These are phyloP conservation scores for Chytridiales sp. DNA, from an alignment of 371 early-diverging fungal genomes.

Conservation along the genomic window DNA sequence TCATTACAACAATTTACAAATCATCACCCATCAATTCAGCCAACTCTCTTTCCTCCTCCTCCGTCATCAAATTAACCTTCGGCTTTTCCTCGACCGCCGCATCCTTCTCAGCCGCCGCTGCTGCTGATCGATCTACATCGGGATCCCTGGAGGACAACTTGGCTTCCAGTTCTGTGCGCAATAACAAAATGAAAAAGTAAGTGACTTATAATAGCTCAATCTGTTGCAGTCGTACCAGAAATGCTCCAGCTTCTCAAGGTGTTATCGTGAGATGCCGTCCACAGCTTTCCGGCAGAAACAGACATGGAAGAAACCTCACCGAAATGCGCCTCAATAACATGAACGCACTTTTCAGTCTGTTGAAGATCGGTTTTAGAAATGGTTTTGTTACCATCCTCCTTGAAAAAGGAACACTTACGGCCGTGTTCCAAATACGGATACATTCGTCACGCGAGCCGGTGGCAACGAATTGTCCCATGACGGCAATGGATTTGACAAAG, in stretches of 20 bases:
- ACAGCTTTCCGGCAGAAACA: conserved; percentile 55
- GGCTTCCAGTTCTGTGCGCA: too few relatives aligned
- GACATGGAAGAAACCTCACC: conserved; percentile 72
- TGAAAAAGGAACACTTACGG: conserved; percentile 49
- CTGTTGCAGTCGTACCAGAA: conserved; percentile 38
- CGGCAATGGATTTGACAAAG: conserved; percentile 67
- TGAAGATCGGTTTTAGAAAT: background rate
- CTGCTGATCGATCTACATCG: background rate
- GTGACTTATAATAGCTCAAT: background rate
- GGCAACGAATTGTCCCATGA: conserved; percentile 64
- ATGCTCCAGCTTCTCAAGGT: conserved; percentile 77
- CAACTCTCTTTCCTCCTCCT: conserved; percentile 80
- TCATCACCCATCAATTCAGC: conserved; percentile 68
- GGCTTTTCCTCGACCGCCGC: conserved; percentile 8
- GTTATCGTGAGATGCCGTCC: conserved; percentile 73
- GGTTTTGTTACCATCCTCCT: too few relatives aligned
- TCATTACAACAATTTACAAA: too few relatives aligned
- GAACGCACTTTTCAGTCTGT: conserved; percentile 69
- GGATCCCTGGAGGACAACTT: conserved; percentile 1
- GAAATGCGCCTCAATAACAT: conserved; percentile 72
- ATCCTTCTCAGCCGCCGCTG: background rate
- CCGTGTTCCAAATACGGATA: conserved; percentile 77
- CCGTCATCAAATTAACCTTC: conserved; percentile 54
- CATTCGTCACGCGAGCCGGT: conserved; percentile 82
- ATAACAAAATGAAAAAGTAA: background rate